Percentiles rank a stretch among this genome's conserved stretches.
Conservation (phyloP, 2,329 filamentous ascomycete species). For the Stemphylium vesicarium region DNA sequence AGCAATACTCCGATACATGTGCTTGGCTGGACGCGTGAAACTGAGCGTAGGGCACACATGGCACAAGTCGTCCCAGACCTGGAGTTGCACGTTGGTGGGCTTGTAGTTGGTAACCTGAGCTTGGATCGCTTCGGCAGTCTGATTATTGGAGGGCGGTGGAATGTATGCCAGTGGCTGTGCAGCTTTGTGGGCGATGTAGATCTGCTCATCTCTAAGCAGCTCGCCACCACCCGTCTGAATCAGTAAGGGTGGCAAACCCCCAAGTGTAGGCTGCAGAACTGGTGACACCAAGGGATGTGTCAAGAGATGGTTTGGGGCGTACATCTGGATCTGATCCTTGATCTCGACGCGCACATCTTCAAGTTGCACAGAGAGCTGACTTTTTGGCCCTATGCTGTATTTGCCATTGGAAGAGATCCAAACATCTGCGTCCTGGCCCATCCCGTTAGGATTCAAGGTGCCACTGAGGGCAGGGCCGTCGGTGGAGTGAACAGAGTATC, state of each 20-base stretch:
- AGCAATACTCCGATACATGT: slow-evolving; percentile 90
- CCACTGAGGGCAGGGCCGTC: slow-evolving; percentile 25
- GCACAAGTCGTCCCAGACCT: slow-evolving; percentile 95
- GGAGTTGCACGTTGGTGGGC: slow-evolving; percentile 89
- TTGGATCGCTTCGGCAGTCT: slow-evolving; percentile 64
- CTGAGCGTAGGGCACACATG: slow-evolving; percentile 93
- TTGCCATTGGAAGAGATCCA: slow-evolving; percentile 46
- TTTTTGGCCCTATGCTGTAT: slow-evolving; percentile 43
- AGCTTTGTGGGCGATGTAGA: slow-evolving; percentile 93
- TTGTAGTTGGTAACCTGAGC: slow-evolving; percentile 72
- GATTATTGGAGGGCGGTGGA: slow-evolving; percentile 55
- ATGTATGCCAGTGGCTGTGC: slow-evolving; percentile 81
- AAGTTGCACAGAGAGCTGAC: slow-evolving; percentile 68
- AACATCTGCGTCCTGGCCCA: slow-evolving; percentile 10
- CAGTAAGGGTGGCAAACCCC: slow-evolving; percentile 85
- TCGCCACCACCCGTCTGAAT: slow-evolving; percentile 90
- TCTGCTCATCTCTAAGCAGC: slow-evolving; percentile 89
- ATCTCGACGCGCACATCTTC: slow-evolving; percentile 70
- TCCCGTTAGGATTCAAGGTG: slow-evolving; percentile 12
- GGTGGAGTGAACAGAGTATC: slow-evolving; percentile 38
- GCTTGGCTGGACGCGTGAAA: slow-evolving; percentile 93
- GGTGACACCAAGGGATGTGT: slow-evolving; percentile 90
- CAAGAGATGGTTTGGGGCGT: slow-evolving; percentile 82
- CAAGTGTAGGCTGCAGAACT: slow-evolving; percentile 83
- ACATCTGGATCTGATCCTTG: slow-evolving; percentile 91